Percentiles rank a stretch among this genome's conserved stretches.
Conservation (phyloP, 176 grass and related monocot genomes). For the Avena sativa region DNA sequence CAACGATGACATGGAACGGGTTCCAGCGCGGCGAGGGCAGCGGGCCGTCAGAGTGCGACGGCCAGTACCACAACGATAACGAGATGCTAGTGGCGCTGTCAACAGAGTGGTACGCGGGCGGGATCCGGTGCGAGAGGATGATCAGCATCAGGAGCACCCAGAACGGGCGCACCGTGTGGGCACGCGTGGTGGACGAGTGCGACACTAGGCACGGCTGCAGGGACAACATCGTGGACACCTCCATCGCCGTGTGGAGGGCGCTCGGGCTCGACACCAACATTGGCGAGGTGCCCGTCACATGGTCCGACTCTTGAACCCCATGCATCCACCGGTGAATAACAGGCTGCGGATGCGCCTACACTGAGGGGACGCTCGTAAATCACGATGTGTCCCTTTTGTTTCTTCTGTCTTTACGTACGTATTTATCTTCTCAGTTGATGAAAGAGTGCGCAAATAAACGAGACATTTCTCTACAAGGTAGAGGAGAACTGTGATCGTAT, state of each 20-base stretch:
- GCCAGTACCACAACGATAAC: constrained; percentile 22
- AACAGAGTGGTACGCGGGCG: constrained; percentile 31
- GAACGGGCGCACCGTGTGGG: not conserved
- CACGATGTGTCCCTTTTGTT: not conserved
- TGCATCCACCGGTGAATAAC: not conserved
- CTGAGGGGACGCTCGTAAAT: not conserved
- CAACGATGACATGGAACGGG: constrained; percentile 39
- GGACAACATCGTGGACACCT: not conserved
- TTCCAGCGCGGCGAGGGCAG: not conserved
- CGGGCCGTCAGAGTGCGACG: constrained; percentile 18
- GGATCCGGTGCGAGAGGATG: not conserved
- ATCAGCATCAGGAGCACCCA: constrained; percentile 33
- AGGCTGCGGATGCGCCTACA: not conserved
- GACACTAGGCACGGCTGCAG: too few relatives aligned
- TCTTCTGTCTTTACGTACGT: not conserved
- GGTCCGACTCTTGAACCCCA: constrained; percentile 32
- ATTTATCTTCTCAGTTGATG: not conserved
- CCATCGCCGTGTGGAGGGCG: constrained; percentile 45
- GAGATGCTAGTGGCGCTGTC: constrained; percentile 47
- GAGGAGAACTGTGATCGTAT: not conserved
- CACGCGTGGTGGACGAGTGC: too few relatives aligned
- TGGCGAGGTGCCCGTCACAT: constrained; percentile 38
- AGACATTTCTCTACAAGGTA: not conserved
- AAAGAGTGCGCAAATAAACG: not conserved
- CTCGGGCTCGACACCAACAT: constrained; percentile 46